Conservation (phyloP, 768 basidiomycete species). For the Pisolithus tinctorius region DNA sequence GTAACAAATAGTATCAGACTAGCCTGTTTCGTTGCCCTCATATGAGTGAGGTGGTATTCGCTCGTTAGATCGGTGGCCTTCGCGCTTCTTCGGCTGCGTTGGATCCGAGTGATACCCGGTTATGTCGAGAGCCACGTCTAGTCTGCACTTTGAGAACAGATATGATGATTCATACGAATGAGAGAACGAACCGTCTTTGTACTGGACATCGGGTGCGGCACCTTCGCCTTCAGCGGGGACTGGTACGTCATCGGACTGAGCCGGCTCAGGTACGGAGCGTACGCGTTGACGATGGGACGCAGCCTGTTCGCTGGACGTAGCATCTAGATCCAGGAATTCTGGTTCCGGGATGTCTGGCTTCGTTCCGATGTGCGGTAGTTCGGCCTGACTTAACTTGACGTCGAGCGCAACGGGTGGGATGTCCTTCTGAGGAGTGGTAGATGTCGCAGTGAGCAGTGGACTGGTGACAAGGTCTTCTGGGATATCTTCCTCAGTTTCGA, state of each 20-base stretch:
- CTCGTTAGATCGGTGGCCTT: conserved; percentile 16
- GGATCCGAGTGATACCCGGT: conserved; percentile 62
- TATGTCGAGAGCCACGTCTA: conserved; percentile 76
- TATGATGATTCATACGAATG: neutral
- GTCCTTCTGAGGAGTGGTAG: conserved; percentile 20
- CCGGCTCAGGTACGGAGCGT: conserved; percentile 26
- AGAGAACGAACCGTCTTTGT: conserved; percentile 45
- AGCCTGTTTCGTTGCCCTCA: neutral
- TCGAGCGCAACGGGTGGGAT: conserved; percentile 16
- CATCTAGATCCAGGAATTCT: conserved; percentile 83
- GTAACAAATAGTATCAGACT: neutral
- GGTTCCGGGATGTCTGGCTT: conserved; percentile 44
- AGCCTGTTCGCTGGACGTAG: conserved; percentile 17
- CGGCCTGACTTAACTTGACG: conserved; percentile 6
- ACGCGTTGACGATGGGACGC: conserved; percentile 15
- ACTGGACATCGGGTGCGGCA: conserved; percentile 51
- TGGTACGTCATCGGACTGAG: conserved; percentile 41
- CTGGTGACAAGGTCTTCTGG: conserved; percentile 91
- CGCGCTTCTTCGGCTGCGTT: conserved; percentile 1
- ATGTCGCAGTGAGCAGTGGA: conserved; percentile 73
- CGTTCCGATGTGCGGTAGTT: conserved; percentile 5
- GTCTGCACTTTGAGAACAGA: conserved; percentile 1
- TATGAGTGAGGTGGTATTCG: neutral
- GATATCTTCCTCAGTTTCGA: conserved; percentile 93
- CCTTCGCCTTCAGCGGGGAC: conserved; percentile 34